These are phyloP conservation scores for Paramecium caudatum DNA, from an alignment of 73 alveolate genomes.

Conservation along the genomic window DNA sequence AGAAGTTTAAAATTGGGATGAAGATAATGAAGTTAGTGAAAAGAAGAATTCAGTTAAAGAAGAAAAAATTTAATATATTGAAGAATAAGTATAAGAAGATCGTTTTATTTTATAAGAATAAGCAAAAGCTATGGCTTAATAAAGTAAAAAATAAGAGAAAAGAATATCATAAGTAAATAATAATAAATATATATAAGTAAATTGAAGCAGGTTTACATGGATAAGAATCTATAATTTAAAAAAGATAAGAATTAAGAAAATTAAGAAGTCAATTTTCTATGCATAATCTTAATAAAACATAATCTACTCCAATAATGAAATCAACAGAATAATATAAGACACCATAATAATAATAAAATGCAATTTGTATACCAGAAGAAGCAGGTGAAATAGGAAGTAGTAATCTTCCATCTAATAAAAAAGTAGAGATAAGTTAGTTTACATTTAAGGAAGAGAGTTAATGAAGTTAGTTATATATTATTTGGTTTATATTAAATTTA, in stretches of 20 bases:
- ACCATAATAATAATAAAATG: slow-evolving; percentile 24
- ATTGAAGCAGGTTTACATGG: slow-evolving; percentile 11
- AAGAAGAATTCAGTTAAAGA: slow-evolving; percentile 9
- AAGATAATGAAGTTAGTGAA: background rate
- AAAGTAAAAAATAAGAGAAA: background rate
- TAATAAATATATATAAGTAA: background rate
- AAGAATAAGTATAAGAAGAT: background rate
- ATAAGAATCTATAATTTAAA: background rate
- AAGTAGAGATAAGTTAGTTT: slow-evolving; percentile 17
- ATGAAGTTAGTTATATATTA: background rate
- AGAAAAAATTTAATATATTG: background rate
- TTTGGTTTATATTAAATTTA: slow-evolving; percentile 12
- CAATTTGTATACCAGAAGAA: slow-evolving; percentile 27
- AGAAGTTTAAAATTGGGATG: background rate
- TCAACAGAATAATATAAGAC: background rate
- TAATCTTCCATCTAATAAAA: slow-evolving; percentile 11
- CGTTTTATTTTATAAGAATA: background rate
- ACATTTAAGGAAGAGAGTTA: slow-evolving; percentile 2
- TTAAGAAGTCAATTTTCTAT: background rate
- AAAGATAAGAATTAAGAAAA: background rate
- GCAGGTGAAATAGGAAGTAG: slow-evolving; percentile 1
- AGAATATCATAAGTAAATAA: background rate
- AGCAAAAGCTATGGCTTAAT: background rate
- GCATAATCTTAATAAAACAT: slow-evolving; percentile 11
- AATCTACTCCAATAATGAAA: background rate